Base-by-base conservation (phyloP, 129 eudicot genomes). In the Flaveria linearis region DNA sequence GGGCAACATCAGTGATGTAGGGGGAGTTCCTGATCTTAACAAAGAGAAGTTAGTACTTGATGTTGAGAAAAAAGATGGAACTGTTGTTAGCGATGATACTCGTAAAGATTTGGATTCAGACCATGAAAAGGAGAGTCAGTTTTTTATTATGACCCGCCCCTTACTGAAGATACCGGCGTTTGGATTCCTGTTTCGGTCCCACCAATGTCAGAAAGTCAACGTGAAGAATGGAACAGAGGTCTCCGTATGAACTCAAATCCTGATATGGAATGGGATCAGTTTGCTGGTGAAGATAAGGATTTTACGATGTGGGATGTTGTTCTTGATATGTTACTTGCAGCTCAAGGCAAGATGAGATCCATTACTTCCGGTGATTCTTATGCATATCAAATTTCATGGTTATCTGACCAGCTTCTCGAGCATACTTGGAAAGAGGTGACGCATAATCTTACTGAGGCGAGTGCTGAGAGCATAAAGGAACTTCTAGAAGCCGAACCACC, bases 241-340 rank as follows among this genome's bases (percentile, higher is more conserved):
- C 78, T 80, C n/a, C 65, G 87, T 82, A 50, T 85, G 55, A 74
- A 80, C 69, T 69, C 84, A 47, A 85, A 73, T 68, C 75, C 46
- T 42, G 87, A 83, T 18, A 74, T 83, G 72, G 87, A 82, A 39
- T 85, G 86, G 86, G 80, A 81, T 68, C 82, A 83, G 41, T 84
- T 87, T 67, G 68, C 43, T 12, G 83, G 79, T 36, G 88, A 81
- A 75, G 84, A 83, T 20, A 87, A 82, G 71, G 85, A 85, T 23
- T 72, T 87, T 45, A 87, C 92, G 3, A 80, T 87, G 84, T 87
- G 92, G 92, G 92, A 87, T 58, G 92, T 87, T 42, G 84, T 87
- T 72, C 84, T 77, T 52, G 92, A 87, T 45, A 85, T 87, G 85
- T 71, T 83, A 71, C 84, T 83, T 80, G 85, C 80, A 47, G 89